Evolutionary conservation across 768 basidiomycete genomes (phyloP).

Genomic region (Trametes maxima): DNA sequence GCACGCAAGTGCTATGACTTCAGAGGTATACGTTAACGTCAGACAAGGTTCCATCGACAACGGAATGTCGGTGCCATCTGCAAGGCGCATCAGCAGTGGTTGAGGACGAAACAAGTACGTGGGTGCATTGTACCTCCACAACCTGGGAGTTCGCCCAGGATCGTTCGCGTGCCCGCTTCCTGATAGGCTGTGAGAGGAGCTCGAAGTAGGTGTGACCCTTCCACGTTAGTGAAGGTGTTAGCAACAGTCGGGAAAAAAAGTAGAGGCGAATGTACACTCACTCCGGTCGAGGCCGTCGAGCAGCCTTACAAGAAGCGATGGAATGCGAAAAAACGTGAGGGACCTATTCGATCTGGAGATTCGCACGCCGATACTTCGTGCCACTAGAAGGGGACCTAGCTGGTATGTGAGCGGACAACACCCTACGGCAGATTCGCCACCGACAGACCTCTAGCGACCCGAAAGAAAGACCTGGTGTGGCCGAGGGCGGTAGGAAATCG

Average conservation of each 20-base stretch:
- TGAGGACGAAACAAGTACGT: neutral
- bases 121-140: slow-evolving; percentile 25
- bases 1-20: neutral
- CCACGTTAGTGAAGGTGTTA: neutral
- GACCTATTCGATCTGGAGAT: slow-evolving; percentile 31
- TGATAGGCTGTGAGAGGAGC: slow-evolving; percentile 35
- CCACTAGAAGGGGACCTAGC: neutral
- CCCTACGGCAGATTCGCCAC: neutral
- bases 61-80: slow-evolving; percentile 17
- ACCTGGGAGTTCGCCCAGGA: slow-evolving; percentile 30
- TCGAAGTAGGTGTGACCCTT: slow-evolving; percentile 28
- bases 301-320: slow-evolving; percentile 47
- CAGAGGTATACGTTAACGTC: neutral
- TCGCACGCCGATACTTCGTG: slow-evolving; percentile 15
- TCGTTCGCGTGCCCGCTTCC: slow-evolving; percentile 32
- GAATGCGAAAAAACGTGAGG: slow-evolving; percentile 37
- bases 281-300: slow-evolving; percentile 39
- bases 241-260: neutral
- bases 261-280: slow-evolving; percentile 16
- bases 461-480: neutral
- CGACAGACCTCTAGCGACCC: neutral
- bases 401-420: neutral
- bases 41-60: slow-evolving; percentile 8
- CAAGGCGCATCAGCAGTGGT: neutral
- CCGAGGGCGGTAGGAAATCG: neutral